Conservation (phyloP, 495 filamentous ascomycete genomes). For the Aspergillus homomorphus region DNA sequence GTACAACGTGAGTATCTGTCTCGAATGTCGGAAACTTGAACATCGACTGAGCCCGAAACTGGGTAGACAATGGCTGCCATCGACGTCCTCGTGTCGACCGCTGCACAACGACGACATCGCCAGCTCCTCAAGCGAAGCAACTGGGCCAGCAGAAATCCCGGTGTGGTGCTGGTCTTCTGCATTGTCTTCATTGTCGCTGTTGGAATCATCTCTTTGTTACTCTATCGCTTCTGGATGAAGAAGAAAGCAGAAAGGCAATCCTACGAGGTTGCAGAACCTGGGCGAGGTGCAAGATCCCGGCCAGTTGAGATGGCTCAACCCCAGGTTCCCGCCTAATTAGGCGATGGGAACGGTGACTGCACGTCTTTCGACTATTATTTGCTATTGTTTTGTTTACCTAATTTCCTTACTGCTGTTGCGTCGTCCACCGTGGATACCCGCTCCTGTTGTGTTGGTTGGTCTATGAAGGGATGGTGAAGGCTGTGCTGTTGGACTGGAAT, state of each 20-base stretch:
- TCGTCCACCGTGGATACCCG: background rate
- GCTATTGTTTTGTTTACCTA: background rate
- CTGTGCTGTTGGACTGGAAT: background rate
- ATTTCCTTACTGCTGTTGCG: background rate
- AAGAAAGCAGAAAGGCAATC: slow-evolving; percentile 31
- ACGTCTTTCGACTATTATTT: background rate
- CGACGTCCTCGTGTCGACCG: slow-evolving; percentile 21
- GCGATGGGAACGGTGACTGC: background rate
- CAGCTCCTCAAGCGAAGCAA: slow-evolving; percentile 40
- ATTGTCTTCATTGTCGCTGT: slow-evolving; percentile 49
- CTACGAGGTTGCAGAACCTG: slow-evolving; percentile 23
- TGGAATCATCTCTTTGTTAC: slow-evolving; percentile 40
- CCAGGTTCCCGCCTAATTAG: too few species aligned
- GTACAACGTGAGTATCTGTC: background rate
- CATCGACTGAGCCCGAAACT: background rate
- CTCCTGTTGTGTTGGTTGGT: background rate
- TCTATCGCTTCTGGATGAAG: slow-evolving; percentile 42
- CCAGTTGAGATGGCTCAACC: too few species aligned
- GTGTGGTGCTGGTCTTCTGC: slow-evolving; percentile 52
- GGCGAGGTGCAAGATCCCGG: too few species aligned
- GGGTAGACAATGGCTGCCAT: slow-evolving; percentile 38
- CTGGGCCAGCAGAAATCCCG: slow-evolving; percentile 50
- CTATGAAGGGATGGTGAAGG: background rate
- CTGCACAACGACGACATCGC: slow-evolving; percentile 5
- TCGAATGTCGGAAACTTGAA: background rate